Evolutionary conservation across 2,329 filamentous ascomycete species (phyloP).

Genomic region (Onygenales sp.): DNA sequence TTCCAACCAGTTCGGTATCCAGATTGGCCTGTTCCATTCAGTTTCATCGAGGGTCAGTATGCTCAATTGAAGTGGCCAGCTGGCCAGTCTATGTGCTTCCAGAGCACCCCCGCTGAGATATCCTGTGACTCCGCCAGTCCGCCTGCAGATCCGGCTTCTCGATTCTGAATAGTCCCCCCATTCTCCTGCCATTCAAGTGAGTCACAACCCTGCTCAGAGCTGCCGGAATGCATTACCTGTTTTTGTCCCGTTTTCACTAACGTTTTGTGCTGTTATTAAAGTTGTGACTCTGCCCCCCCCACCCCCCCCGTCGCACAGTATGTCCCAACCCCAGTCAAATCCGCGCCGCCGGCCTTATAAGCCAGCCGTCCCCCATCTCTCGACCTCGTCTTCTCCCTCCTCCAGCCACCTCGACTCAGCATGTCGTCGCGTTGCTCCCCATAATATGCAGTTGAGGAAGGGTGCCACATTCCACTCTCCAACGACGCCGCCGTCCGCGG

Average conservation of each 20-base stretch:
- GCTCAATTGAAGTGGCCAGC: conserved; percentile 1
- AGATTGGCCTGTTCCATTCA: background rate
- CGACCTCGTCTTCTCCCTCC: conserved; percentile 18
- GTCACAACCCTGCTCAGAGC: background rate
- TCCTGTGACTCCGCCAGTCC: background rate
- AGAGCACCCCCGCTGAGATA: background rate
- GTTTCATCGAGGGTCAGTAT: conserved; percentile 1
- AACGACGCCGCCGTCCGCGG: conserved; percentile 30
- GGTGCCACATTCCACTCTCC: conserved; percentile 54
- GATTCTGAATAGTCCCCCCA: conserved; percentile 1
- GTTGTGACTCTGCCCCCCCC: background rate
- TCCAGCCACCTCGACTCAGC: conserved; percentile 10
- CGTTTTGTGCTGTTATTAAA: background rate
- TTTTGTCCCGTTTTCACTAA: background rate
- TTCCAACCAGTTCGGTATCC: background rate
- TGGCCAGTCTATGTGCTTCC: background rate
- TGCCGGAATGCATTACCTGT: background rate
- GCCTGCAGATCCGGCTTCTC: conserved; percentile 1
- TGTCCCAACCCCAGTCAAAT: conserved; percentile 21
- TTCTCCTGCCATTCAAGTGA: background rate
- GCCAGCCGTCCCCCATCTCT: conserved; percentile 18
- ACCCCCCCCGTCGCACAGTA: conserved; percentile 13
- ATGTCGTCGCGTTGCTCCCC: conserved; percentile 16
- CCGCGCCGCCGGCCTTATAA: conserved; percentile 27
- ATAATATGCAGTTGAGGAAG: conserved; percentile 55